phyloP scores from a whole-genome alignment of 345 rosid species.

The Eucalyptus marginata region DNA sequence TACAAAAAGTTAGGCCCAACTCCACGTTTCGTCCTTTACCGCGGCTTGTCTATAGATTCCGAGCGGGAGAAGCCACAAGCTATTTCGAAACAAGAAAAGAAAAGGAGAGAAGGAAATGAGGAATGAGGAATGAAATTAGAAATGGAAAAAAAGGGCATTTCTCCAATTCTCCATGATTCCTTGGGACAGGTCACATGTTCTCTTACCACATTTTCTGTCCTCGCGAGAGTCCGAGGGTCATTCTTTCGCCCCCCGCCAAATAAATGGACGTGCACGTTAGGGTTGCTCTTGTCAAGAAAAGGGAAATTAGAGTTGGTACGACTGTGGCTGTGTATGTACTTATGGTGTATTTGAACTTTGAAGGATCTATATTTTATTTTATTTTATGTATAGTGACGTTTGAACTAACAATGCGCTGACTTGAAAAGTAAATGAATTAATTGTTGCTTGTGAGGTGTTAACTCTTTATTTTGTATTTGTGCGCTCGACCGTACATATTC shows the following conservation, averaged over 20 bases:
- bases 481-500: background rate
- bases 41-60: background rate
- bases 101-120: background rate
- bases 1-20: too few species aligned
- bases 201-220: background rate
- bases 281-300: background rate
- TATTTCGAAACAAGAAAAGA: background rate
- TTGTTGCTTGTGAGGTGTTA: background rate
- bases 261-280: background rate
- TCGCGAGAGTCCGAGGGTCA: background rate
- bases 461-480: fast-evolving
- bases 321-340: background rate
- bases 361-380: background rate
- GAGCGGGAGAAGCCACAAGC: background rate
- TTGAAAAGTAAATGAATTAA: background rate
- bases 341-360: background rate
- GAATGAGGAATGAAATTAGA: background rate
- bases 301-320: background rate
- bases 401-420: background rate
- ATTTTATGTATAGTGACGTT: background rate
- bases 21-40: background rate
- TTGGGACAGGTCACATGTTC: background rate
- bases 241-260: background rate
- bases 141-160: background rate
- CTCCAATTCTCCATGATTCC: background rate